These are phyloP conservation scores for Ceratocystis huliohia DNA, from an alignment of 2,329 filamentous ascomycete genomes.

Conservation along the genomic window DNA sequence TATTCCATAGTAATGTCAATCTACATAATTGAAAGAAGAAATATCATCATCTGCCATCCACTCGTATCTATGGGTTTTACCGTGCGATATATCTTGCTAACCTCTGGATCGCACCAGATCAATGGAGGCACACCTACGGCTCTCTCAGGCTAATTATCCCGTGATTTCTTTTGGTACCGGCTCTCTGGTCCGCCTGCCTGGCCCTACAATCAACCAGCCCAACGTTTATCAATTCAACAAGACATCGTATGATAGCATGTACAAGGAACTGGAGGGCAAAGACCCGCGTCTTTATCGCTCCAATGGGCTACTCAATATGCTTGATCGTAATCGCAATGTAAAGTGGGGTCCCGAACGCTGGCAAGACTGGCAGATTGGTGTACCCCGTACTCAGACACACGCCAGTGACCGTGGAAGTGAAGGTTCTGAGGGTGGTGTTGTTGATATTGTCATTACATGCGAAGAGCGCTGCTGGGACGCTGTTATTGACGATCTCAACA, in stretches of 20 bases:
- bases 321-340: constrained; percentile 77
- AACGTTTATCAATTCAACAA: constrained; percentile 98
- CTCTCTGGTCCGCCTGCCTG: constrained; percentile 82
- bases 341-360: constrained; percentile 95
- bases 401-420: constrained; percentile 60
- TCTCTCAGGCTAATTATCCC: constrained; percentile 78
- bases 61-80: constrained; percentile 1
- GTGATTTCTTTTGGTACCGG: constrained; percentile 97
- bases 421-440: constrained; percentile 77
- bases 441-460: constrained; percentile 92
- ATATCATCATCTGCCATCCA: constrained; percentile 24
- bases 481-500: constrained; percentile 84
- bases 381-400: constrained; percentile 61
- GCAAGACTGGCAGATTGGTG: constrained; percentile 90
- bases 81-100: constrained; percentile 3
- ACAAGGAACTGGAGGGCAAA: constrained; percentile 75
- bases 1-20: constrained; percentile 8
- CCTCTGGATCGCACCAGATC: constrained; percentile 41
- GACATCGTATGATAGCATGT: constrained; percentile 90
- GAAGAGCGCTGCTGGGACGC: constrained; percentile 98
- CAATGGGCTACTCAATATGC: constrained; percentile 92
- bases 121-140: constrained; percentile 97
- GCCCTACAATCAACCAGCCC: constrained; percentile 79
- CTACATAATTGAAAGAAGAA: constrained; percentile 3
- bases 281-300: constrained; percentile 77